A percentile compares a stretch with the other conserved stretches of the same genome.
These are phyloP conservation scores for Cercospora zeina DNA, from an alignment of 2,329 filamentous ascomycete genomes.

Conservation along the genomic window DNA sequence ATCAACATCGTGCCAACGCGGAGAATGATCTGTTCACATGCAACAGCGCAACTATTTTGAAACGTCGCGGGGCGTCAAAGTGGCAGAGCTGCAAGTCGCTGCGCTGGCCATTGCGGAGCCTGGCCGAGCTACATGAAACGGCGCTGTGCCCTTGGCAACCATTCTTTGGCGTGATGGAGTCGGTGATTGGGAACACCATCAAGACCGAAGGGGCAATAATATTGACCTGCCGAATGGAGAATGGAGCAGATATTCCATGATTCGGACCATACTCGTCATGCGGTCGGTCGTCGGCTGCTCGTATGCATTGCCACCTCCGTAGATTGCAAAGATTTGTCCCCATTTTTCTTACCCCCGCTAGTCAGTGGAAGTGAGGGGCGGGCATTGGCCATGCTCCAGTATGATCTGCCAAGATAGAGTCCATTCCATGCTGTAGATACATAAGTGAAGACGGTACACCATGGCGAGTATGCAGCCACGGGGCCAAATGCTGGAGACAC, in stretches of 20 bases:
- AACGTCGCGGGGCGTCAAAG: too few species aligned
- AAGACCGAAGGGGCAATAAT: too few species aligned
- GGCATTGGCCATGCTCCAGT: neutral
- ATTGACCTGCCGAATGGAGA: neutral
- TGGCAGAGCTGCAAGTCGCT: neutral
- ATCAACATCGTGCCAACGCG: neutral
- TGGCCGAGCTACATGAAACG: constrained; percentile 1
- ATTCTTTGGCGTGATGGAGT: neutral
- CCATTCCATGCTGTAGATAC: too few species aligned
- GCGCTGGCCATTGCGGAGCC: neutral
- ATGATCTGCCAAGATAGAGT: neutral
- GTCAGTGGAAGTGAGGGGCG: constrained; percentile 5
- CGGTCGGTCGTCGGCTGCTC: constrained; percentile 6
- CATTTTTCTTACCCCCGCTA: constrained; percentile 2
- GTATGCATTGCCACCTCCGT: constrained; percentile 10
- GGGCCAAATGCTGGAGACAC: neutral
- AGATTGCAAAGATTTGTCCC: constrained; percentile 2
- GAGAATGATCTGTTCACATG: neutral
- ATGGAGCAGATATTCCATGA: neutral
- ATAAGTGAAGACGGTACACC: neutral
- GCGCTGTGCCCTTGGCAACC: neutral
- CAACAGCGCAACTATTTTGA: too few species aligned
- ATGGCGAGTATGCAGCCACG: neutral
- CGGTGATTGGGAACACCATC: too few species aligned
- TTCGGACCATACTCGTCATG: constrained; percentile 1